Conservation (phyloP, 345 rosid genomes). For the Sonneratia caseolaris region DNA sequence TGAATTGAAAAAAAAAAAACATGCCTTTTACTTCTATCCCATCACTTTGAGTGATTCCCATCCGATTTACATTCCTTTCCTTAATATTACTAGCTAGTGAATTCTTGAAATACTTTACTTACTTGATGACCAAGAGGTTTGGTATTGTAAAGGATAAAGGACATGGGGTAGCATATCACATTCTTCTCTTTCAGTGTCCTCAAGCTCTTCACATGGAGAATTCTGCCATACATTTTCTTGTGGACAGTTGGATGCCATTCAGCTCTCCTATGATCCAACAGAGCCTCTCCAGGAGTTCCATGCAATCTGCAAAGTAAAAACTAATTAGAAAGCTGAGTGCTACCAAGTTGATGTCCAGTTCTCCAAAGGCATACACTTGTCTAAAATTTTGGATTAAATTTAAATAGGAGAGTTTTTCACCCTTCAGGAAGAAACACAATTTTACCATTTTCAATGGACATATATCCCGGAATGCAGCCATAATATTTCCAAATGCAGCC, state of each 20-base stretch:
- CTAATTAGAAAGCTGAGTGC: neutral
- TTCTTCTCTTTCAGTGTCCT: constrained; percentile 48
- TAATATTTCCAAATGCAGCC: neutral
- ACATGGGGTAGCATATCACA: constrained; percentile 39
- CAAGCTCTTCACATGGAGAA: constrained; percentile 60
- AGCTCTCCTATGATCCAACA: constrained; percentile 13
- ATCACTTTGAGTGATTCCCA: neutral
- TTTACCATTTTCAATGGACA: neutral
- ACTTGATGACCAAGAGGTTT: constrained; percentile 96
- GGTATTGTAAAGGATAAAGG: constrained; percentile 53
- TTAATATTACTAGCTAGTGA: neutral
- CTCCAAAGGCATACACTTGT: neutral
- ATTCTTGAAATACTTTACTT: constrained; percentile 12
- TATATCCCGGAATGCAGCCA: neutral
- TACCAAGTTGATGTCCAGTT: neutral
- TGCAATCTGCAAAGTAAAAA: constrained; percentile 22
- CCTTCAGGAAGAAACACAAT: neutral
- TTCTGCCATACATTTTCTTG: constrained; percentile 42
- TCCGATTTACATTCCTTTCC: neutral
- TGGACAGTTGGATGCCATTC: constrained; percentile 25
- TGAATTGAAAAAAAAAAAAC: neutral
- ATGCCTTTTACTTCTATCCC: neutral
- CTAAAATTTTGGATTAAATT: neutral
- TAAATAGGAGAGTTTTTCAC: neutral
- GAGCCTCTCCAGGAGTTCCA: constrained; percentile 21